Base-by-base conservation (phyloP, 805 yeast genomes). In the Tetrapisispora fleetii region DNA sequence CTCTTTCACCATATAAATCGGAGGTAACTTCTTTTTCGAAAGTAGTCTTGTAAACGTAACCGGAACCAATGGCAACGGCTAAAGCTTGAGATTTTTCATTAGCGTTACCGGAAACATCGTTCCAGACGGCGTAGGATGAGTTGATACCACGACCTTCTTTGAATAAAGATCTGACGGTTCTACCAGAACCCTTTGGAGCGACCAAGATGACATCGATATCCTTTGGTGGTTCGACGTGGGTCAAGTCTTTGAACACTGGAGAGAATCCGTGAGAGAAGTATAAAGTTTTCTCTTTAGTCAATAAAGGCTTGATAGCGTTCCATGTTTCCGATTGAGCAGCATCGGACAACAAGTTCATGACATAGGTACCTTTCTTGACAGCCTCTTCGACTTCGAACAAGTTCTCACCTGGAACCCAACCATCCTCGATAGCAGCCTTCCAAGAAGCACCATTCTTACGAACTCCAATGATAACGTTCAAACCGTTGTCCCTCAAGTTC, bases 141-240 rank as follows among this genome's bases (percentile, higher is more conserved):
- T 93, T 93, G 73, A 93, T 93, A 81, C 99, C 99, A 77, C 99
- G 90, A 72, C 99, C 99, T 79, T 93, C 99, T 80, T 93, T 91
- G 93, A 93, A 93, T 67, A 93, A 78, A 56, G 98, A 84, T 81
- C 99, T 87, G 63, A 93, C 99, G 63, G 99, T 93, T 80, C 99
- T 89, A 77, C 99, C 99, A 56, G 98, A 91, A 72, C 99, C 99
- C 85, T 93, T 93, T 77, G 99, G 99, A 73, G 99, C 99, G 68
- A 91, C 99, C 69, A 93, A 80, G 76, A 93, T 93, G 60, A 90
- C 97, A 68, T 93, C 99, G 59, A 93, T 80, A 76, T 91, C 85
- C 60, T 76, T 74, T 77, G 99, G 99, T 66, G 96, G 84, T 65
- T 81, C 96, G 65, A 93, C 99, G 67, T 90, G 78, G 70, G 99